Evolutionary conservation across 2,329 filamentous ascomycete genomes (phyloP), one percentile per base, ranked within the genome.

Genomic region (Aspergillus sp.): DNA sequence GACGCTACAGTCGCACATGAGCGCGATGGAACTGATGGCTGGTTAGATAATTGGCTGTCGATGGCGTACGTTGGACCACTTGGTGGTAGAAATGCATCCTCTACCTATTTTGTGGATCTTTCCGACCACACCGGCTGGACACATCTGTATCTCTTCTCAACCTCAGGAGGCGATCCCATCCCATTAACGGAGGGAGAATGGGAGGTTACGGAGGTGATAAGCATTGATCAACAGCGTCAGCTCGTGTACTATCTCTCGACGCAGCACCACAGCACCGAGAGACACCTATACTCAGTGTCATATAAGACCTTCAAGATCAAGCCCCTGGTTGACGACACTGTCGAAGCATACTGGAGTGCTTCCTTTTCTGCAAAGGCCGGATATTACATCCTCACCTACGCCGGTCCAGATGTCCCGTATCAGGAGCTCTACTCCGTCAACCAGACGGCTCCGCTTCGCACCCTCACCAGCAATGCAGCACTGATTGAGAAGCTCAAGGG

Each of bases 341-440:
- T 82, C 0, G 72, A 85, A 0, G 87, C 81, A 0, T 82, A 81
- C 64, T 90, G 84, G 81, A 79, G 78, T 5, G 87, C 86, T 0
- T 87, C 85, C 1, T 89, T 89, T 72, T 89, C 86, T 0, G 78
- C 83, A 2, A 77, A 73, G 1, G 84, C 82, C 0, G 82, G 82
- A 2, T 90, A 86, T 75, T 89, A 89, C 66, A 82, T 89, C 42
- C 80, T 89, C 3, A 81, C 76, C 51, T 90, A 90, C 68, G 72
- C 75, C 17, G 87, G 87, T 0, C 87, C 87, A 0, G 83, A 89
- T 54, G 83, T 90, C 0, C 87, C 87, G 0, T 89, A 88, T 71
- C 86, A 89, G 66, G 85, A 88, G 61, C 78, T 90, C 1, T 88
- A 88, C 72, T 75, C 82, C 0, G 68, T 81, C 59, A 83, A 86